Evolutionary conservation across 2,329 filamentous ascomycete genomes (phyloP).

Genomic region (Pseudogymnoascus verrucosus): DNA sequence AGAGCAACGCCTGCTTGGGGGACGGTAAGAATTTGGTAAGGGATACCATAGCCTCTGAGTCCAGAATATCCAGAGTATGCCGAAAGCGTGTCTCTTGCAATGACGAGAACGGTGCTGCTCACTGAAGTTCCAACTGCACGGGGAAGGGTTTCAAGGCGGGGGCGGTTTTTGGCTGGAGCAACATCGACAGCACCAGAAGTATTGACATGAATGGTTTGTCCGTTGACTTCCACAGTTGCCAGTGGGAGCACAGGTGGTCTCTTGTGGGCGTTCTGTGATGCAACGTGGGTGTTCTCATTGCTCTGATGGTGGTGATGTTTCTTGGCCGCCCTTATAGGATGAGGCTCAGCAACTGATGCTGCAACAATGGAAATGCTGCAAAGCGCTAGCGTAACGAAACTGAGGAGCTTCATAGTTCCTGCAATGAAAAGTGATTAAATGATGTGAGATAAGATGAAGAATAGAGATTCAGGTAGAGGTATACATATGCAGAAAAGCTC

Average conservation of each 20-base stretch:
- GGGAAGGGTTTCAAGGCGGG: background rate
- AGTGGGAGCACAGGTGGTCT: slow-evolving; percentile 10
- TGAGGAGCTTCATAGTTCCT: too few species aligned
- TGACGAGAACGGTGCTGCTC: slow-evolving; percentile 43
- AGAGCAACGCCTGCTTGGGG: slow-evolving; percentile 43
- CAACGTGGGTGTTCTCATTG: too few species aligned
- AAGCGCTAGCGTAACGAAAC: too few species aligned
- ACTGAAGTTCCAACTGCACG: slow-evolving; percentile 12
- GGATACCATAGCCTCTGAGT: slow-evolving; percentile 53
- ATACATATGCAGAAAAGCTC: too few species aligned
- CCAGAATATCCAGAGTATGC: slow-evolving; percentile 43
- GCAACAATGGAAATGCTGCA: too few species aligned
- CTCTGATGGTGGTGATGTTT: too few species aligned
- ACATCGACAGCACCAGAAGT: slow-evolving; percentile 13
- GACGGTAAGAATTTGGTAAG: slow-evolving; percentile 47
- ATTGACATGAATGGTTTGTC: slow-evolving; percentile 14
- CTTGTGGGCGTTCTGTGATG: too few species aligned
- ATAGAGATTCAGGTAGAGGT: too few species aligned
- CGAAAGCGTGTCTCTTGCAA: slow-evolving; percentile 44
- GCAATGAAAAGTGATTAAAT: too few species aligned
- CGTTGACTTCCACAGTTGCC: slow-evolving; percentile 14
- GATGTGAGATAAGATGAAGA: too few species aligned
- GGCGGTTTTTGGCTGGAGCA: background rate
- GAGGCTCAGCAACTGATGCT: too few species aligned
- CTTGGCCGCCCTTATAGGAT: too few species aligned